Base-by-base conservation (phyloP, 495 filamentous ascomycete genomes). In the Xylaria grammica region DNA sequence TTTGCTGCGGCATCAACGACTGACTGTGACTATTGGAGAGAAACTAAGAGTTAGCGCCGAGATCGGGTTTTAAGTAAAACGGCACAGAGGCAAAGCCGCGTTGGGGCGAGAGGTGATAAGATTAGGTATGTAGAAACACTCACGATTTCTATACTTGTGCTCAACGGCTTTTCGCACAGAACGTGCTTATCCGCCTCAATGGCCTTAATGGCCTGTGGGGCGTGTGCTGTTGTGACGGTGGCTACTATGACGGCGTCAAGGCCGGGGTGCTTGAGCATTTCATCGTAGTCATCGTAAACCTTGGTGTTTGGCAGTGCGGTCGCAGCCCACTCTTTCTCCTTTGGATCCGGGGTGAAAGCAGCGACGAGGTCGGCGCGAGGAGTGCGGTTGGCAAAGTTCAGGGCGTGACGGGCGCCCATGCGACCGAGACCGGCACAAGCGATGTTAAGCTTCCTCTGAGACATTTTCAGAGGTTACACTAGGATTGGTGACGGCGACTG, bases 351-450 rank as follows among this genome's bases (percentile, higher is more conserved):
- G 0, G 79, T 79, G 60, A 77, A 81, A 46, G 77, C 82, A 38
- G 84, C 84, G 4, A 85, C 84, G 10, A 87, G 72, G 42, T 85
- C 70, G 17, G 82, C 82, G 19, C 81, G 81, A 19, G 83, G 82
- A 38, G 79, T 82, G 44, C 79, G 78, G 53, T 85, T 67, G 3
- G 85, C 72, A 69, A 86, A 81, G 68, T 85, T 82, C 8, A 83
- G 69, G 40, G 84, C 84, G 69, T 86, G 84, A 54, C 83, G 78
- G 67, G 84, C 83, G 65, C 84, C 84, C 84, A 86, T 86, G 52
- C 84, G 82, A 56, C 84, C 84, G 50, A 87, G 80, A 63, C 84
- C 84, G 44, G 81, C 82, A 60, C 79, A 79, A 63, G 75, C 84
- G 59, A 86, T 76, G 52, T 77, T 76, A 53, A 85, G 72, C 67